Evolutionary conservation across 208 protist species (phyloP).

Genomic region (Trypanosoma lewisi): DNA sequence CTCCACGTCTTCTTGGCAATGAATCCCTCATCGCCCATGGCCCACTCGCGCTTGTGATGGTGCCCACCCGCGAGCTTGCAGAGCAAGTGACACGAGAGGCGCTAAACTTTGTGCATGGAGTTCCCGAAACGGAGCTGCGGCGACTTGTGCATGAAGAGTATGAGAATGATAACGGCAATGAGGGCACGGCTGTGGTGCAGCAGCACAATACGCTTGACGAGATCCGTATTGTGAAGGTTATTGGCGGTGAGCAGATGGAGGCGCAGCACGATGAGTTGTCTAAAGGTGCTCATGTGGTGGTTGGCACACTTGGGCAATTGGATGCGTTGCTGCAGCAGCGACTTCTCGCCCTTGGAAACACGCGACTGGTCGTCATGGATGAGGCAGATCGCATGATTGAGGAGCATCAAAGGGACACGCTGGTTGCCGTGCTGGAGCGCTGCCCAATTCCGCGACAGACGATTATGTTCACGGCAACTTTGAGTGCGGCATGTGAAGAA

Average conservation of each 20-base stretch:
- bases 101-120: constrained; percentile 11
- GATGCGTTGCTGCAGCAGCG: constrained; percentile 59
- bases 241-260: constrained; percentile 65
- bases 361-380: constrained; percentile 92
- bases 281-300: constrained; percentile 66
- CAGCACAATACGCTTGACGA: constrained; percentile 47
- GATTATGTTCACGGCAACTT: constrained; percentile 97
- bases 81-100: constrained; percentile 78
- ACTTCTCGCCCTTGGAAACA: constrained; percentile 67
- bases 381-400: constrained; percentile 97
- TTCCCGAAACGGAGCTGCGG: constrained; percentile 6
- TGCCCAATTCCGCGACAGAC: constrained; percentile 85
- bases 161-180: neutral
- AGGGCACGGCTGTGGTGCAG: neutral
- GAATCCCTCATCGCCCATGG: constrained; percentile 63
- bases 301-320: constrained; percentile 84
- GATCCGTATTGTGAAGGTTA: constrained; percentile 69
- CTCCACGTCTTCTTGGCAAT: constrained; percentile 54
- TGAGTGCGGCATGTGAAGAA: constrained; percentile 58
- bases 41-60: constrained; percentile 83
- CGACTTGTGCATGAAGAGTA: constrained; percentile 16
- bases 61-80: constrained; percentile 93
- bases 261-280: constrained; percentile 52
- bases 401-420: constrained; percentile 62
- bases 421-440: constrained; percentile 90